Conservation (phyloP, 176 grass and related monocot species). For the Aegilops speltoides region DNA sequence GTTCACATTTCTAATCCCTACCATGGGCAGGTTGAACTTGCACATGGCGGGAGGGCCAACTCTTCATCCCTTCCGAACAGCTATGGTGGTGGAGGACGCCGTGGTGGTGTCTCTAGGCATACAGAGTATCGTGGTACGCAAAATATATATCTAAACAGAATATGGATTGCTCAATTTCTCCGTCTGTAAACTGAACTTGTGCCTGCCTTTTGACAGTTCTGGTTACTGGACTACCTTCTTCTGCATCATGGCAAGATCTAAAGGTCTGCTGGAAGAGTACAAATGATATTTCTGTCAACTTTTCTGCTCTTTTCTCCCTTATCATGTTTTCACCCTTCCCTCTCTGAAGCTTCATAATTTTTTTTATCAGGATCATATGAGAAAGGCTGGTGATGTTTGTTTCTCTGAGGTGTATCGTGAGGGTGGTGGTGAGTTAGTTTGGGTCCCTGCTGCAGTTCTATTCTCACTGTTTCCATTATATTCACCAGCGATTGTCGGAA, state of each 20-base stretch:
- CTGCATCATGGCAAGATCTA: slow-evolving; percentile 88
- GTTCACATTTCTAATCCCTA: background rate
- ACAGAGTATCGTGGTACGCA: slow-evolving; percentile 69
- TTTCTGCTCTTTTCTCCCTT: background rate
- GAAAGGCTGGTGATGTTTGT: slow-evolving; percentile 81
- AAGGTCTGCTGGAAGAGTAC: slow-evolving; percentile 63
- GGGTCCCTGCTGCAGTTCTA: background rate
- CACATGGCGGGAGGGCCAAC: slow-evolving; percentile 69
- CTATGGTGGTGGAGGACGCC: slow-evolving; percentile 47
- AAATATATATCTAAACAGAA: background rate
- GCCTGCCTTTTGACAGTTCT: slow-evolving; percentile 40
- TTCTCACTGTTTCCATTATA: background rate
- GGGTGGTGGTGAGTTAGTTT: slow-evolving; percentile 53
- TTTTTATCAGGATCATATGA: slow-evolving; percentile 68
- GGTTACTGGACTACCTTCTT: slow-evolving; percentile 77
- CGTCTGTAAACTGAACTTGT: background rate
- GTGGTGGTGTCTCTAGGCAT: slow-evolving; percentile 68
- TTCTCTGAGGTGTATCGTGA: slow-evolving; percentile 85
- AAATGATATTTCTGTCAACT: background rate
- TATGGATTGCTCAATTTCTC: background rate
- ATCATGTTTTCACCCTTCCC: background rate
- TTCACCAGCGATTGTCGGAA: background rate
- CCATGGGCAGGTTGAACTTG: slow-evolving; percentile 64
- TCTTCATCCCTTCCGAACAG: slow-evolving; percentile 52
- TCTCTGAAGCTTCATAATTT: background rate